Conservation (phyloP, 345 rosid species). For the Tarenaya hassleriana region DNA sequence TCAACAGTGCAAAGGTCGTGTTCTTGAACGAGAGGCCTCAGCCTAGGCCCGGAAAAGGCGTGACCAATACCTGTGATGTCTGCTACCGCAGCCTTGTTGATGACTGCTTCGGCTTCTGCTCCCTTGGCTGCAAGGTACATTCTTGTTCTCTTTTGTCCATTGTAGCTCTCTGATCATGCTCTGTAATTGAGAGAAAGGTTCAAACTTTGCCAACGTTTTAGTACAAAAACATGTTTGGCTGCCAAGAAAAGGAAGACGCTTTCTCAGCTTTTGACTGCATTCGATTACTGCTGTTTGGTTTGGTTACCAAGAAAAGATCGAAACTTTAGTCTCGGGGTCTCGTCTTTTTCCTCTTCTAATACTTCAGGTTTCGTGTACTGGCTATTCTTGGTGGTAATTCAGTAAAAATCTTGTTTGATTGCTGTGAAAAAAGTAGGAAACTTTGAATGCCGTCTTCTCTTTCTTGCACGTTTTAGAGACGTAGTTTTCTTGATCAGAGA, state of each 20-base stretch:
- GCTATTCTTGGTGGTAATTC: no score
- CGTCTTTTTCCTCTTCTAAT: no score
- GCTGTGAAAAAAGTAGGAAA: background rate
- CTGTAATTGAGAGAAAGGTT: no score
- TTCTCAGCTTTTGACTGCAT: conserved; percentile 2
- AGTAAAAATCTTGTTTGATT: no score
- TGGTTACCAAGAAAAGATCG: background rate
- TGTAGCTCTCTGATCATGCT: no score
- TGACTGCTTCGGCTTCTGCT: conserved; percentile 93
- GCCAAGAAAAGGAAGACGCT: conserved; percentile 10
- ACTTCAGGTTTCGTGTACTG: no score
- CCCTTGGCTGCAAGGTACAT: conserved; percentile 95
- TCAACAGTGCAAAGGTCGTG: conserved; percentile 93
- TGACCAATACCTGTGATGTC: conserved; percentile 86
- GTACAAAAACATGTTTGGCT: background rate
- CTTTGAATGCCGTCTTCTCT: background rate
- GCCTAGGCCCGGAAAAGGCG: conserved; percentile 95
- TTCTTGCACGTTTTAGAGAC: background rate
- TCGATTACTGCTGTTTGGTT: background rate
- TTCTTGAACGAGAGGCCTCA: conserved; percentile 97
- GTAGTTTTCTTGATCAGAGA: conserved; percentile 2
- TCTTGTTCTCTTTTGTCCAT: no score
- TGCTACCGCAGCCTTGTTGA: conserved; percentile 93
- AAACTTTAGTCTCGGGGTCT: no score
- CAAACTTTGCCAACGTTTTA: conserved; percentile 16